These are phyloP conservation scores for Citrus australasica DNA, from an alignment of 345 rosid genomes.

Conservation along the genomic window DNA sequence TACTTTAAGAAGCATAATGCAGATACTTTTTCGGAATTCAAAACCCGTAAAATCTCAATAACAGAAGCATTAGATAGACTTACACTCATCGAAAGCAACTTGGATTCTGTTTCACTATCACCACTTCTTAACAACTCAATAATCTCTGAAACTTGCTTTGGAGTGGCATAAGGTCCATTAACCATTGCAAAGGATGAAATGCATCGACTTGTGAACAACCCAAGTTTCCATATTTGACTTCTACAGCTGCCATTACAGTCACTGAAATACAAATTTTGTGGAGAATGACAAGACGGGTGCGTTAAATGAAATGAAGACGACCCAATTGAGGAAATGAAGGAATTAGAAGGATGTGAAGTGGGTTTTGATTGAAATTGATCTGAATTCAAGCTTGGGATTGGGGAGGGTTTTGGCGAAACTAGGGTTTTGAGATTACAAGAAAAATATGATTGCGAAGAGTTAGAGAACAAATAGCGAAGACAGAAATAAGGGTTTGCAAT, in stretches of 20 bases:
- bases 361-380: not conserved
- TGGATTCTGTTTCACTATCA: conserved; percentile 24
- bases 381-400: not conserved
- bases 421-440: conserved; percentile 4
- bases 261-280: not conserved
- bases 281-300: too few relatives aligned
- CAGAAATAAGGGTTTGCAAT: not conserved
- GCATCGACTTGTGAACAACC: not conserved
- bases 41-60: conserved; percentile 17
- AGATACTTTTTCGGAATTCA: conserved; percentile 35
- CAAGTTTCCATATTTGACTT: not conserved
- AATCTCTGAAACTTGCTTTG: conserved; percentile 16
- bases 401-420: not conserved
- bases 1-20: conserved; percentile 44
- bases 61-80: conserved; percentile 28
- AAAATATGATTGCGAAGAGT: not conserved
- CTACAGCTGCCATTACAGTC: not conserved
- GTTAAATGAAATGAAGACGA: not conserved
- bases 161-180: not conserved
- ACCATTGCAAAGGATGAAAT: conserved; percentile 2
- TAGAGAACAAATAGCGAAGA: not conserved
- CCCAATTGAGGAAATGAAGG: conserved; percentile 1
- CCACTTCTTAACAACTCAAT: conserved; percentile 27
- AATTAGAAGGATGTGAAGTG: not conserved
- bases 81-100: conserved; percentile 29